Percentiles rank a stretch among this genome's conserved stretches.
Evolutionary conservation across 352 stramenopile species (phyloP).

Genomic region (Globisporangium iwayamae): DNA sequence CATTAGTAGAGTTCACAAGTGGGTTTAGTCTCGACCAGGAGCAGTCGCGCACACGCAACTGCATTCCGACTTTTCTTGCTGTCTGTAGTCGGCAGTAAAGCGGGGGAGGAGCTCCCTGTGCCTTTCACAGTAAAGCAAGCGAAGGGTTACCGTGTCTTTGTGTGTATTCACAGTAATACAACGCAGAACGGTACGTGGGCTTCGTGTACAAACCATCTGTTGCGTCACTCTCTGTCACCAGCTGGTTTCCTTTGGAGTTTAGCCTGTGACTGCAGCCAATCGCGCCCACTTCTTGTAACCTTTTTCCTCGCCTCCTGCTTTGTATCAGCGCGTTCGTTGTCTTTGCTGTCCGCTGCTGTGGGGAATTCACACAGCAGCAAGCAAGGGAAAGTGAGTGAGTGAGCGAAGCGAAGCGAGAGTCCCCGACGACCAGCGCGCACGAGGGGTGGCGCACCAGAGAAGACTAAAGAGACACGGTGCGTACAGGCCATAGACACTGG

Average conservation of each 20-base stretch:
- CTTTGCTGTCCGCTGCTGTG: background rate
- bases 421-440: background rate
- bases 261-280: background rate
- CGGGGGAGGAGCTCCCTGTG: too few relatives aligned
- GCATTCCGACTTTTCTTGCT: too few relatives aligned
- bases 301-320: constrained; percentile 6
- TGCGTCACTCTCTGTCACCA: background rate
- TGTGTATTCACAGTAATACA: too few relatives aligned
- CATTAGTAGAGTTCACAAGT: too few relatives aligned
- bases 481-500: background rate
- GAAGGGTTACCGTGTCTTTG: too few relatives aligned
- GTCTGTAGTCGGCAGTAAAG: too few relatives aligned
- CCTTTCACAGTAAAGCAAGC: too few relatives aligned
- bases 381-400: background rate
- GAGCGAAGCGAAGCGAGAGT: background rate
- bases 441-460: background rate
- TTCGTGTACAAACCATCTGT: background rate
- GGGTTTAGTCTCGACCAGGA: too few relatives aligned
- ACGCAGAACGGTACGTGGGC: too few relatives aligned
- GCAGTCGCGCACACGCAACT: too few relatives aligned
- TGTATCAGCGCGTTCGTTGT: background rate
- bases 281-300: background rate
- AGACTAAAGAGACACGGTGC: background rate
- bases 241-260: background rate
- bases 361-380: background rate